Conservation (phyloP, 2,329 filamentous ascomycete species). For the Aspergillus oerlinghausenensis region DNA sequence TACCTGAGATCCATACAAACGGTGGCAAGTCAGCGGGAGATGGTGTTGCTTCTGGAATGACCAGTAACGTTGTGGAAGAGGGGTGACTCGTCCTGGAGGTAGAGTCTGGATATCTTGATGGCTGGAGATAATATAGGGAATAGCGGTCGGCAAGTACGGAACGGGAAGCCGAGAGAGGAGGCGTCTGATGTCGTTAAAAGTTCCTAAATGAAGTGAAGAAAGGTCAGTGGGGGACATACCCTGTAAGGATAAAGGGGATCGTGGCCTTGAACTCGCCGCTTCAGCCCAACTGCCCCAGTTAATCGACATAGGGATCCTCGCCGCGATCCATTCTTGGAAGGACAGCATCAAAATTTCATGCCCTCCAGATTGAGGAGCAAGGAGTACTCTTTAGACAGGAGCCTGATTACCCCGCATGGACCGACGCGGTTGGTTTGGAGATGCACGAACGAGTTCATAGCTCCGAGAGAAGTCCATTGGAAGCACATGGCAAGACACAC, state of each 20-base stretch:
- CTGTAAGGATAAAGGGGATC: not conserved
- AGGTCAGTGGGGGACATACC: not conserved
- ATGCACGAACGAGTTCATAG: not conserved
- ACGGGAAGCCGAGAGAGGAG: not conserved
- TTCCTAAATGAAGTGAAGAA: not conserved
- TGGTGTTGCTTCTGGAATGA: no score
- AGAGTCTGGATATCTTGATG: no score
- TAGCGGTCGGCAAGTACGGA: no score
- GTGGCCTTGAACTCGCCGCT: not conserved
- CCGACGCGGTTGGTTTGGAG: not conserved
- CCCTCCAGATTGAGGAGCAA: not conserved
- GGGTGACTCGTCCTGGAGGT: no score
- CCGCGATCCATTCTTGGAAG: not conserved
- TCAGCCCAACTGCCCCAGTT: not conserved
- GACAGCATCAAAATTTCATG: not conserved
- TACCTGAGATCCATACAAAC: no score
- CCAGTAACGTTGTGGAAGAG: no score
- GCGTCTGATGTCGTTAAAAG: not conserved
- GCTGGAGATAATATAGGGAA: no score
- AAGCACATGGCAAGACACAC: not conserved
- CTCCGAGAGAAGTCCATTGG: not conserved
- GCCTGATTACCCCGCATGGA: not conserved
- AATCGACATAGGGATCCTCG: not conserved
- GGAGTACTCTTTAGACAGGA: not conserved
- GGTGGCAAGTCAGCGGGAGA: no score